A percentile compares a stretch with the other conserved stretches of the same genome.
These are phyloP conservation scores for Puccinia brachypodii DNA, from an alignment of 1,284 basidiomycete species.

Conservation along the genomic window DNA sequence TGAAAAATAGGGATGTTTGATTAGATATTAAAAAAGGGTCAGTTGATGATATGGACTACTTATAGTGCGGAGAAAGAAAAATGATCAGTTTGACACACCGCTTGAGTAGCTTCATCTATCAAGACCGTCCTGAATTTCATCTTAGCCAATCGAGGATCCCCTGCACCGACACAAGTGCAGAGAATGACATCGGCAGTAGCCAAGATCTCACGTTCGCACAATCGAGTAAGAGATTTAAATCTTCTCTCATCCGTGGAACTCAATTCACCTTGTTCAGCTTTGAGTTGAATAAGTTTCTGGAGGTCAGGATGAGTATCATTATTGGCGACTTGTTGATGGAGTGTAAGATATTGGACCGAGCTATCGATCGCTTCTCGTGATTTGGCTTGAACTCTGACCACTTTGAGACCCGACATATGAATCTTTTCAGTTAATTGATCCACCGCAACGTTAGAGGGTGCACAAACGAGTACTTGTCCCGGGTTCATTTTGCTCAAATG, in stretches of 20 bases:
- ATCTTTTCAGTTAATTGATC: slow-evolving; percentile 99
- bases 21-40: neutral
- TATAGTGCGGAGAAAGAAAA: neutral
- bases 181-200: slow-evolving; percentile 96
- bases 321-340: slow-evolving; percentile 96
- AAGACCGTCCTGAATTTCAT: slow-evolving; percentile 97
- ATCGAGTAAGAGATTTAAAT: slow-evolving; percentile 90
- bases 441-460: slow-evolving; percentile 98
- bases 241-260: slow-evolving; percentile 95
- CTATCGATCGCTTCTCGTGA: slow-evolving; percentile 96
- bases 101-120: slow-evolving; percentile 98
- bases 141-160: slow-evolving; percentile 91
- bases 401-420: slow-evolving; percentile 92
- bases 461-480: slow-evolving; percentile 97
- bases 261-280: slow-evolving; percentile 95
- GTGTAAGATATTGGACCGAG: slow-evolving; percentile 84
- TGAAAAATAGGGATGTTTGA: slow-evolving; percentile 30
- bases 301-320: slow-evolving; percentile 84
- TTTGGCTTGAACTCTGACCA: slow-evolving; percentile 95
- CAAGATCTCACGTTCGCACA: slow-evolving; percentile 96
- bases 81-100: slow-evolving; percentile 63
- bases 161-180: slow-evolving; percentile 96
- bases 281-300: slow-evolving; percentile 95
- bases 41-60: neutral
- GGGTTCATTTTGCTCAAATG: slow-evolving; percentile 99